phyloP scores from a whole-genome alignment of 2,329 filamentous ascomycete species.

The Fusarium sp. region DNA sequence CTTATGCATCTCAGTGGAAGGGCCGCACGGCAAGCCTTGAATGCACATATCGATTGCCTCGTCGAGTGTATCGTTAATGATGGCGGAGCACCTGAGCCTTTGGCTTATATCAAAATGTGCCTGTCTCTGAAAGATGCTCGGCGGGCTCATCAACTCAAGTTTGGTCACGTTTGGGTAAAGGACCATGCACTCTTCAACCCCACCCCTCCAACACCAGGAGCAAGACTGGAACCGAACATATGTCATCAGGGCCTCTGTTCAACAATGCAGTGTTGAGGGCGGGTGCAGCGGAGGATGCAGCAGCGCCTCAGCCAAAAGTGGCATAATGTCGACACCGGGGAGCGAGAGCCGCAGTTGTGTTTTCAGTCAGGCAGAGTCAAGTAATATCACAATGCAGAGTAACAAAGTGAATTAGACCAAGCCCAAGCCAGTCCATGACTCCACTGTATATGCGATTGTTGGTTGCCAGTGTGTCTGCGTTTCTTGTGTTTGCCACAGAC shows the following conservation, averaged over 20 bases:
- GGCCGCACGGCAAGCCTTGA: constrained; percentile 15
- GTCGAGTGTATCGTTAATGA: constrained; percentile 22
- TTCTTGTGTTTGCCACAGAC: constrained; percentile 28
- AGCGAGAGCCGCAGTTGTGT: constrained; percentile 13
- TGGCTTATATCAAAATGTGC: constrained; percentile 26
- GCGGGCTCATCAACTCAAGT: constrained; percentile 11
- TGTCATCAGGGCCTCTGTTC: constrained; percentile 26
- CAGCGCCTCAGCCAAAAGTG: constrained; percentile 20
- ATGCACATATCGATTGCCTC: constrained; percentile 10
- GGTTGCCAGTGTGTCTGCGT: constrained; percentile 10
- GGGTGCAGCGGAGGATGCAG: constrained; percentile 29
- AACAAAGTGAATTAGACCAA: constrained; percentile 23
- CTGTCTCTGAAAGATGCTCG: constrained; percentile 12
- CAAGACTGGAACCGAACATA: constrained; percentile 14
- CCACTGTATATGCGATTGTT: constrained; percentile 16
- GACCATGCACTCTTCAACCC: constrained; percentile 25
- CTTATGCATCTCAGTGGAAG: constrained; percentile 32
- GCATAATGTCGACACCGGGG: constrained; percentile 12
- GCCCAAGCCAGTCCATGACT: constrained; percentile 9
- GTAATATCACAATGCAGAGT: constrained; percentile 18
- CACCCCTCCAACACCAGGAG: constrained; percentile 33
- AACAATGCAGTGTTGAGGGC: constrained; percentile 10
- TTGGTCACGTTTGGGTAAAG: constrained; percentile 13
- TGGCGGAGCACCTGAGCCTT: constrained; percentile 34
- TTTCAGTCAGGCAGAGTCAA: constrained; percentile 10